Percentiles rank a stretch among this genome's conserved stretches.
These are phyloP conservation scores for Aspergillus quadricinctus DNA, from an alignment of 2,329 filamentous ascomycete genomes.

Conservation along the genomic window DNA sequence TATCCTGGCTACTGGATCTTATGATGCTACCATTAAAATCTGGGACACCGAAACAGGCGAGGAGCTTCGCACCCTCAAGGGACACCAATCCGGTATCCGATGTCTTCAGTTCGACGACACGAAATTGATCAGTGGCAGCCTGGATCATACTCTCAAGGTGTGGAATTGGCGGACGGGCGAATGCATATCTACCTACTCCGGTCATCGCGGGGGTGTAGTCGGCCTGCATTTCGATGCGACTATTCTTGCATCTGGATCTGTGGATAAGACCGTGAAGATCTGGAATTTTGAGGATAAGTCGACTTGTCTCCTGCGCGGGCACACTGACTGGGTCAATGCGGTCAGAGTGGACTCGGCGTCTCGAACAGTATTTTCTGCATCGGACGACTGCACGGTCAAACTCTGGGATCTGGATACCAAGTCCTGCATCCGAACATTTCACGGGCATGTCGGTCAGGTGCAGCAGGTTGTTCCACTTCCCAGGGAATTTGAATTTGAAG, in stretches of 20 bases:
- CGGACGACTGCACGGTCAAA: constrained; percentile 86
- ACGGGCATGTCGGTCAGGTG: constrained; percentile 90
- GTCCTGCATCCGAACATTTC: constrained; percentile 69
- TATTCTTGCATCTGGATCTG: constrained; percentile 80
- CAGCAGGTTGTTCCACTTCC: constrained; percentile 86
- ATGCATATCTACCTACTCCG: constrained; percentile 73
- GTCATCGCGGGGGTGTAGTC: constrained; percentile 78
- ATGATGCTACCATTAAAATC: constrained; percentile 91
- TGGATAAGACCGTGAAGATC: constrained; percentile 84
- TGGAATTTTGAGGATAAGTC: constrained; percentile 87
- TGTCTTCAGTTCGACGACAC: constrained; percentile 89
- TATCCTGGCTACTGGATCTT: constrained; percentile 88
- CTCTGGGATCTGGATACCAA: constrained; percentile 90
- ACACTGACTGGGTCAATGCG: constrained; percentile 95
- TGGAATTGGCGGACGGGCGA: constrained; percentile 97
- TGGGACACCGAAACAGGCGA: constrained; percentile 90
- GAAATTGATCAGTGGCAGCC: constrained; percentile 83
- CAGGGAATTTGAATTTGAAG: constrained; percentile 83
- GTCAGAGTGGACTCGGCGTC: constrained; percentile 79
- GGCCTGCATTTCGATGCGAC: constrained; percentile 82
- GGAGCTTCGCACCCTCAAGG: constrained; percentile 76
- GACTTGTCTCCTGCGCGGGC: constrained; percentile 74
- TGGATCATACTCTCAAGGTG: constrained; percentile 82
- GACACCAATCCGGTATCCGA: constrained; percentile 78
- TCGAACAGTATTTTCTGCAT: constrained; percentile 84